phyloP scores from a whole-genome alignment of 176 grass and related monocot species.

The Phoenix roebelenii region DNA sequence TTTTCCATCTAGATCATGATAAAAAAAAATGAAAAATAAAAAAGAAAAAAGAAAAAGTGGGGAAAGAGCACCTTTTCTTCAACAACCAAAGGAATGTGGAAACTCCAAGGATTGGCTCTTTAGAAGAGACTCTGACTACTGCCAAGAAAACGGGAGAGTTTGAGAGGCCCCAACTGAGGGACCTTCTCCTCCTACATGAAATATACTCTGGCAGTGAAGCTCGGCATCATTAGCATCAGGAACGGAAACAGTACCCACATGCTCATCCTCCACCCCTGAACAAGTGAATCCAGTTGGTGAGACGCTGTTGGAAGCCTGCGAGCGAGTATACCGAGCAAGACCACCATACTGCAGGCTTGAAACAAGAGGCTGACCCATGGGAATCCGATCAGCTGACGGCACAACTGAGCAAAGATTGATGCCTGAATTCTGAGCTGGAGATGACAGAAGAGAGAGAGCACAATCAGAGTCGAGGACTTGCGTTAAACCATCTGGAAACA shows the following conservation, averaged over 20 bases:
- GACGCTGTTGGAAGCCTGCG: not conserved
- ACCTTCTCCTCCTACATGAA: constrained; percentile 14
- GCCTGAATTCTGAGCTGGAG: constrained; percentile 11
- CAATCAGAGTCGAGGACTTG: constrained; percentile 18
- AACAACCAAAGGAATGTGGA: too few relatives aligned
- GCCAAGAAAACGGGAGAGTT: constrained; percentile 36
- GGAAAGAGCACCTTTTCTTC: too few relatives aligned
- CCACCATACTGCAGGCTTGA: constrained; percentile 12
- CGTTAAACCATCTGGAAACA: constrained; percentile 6
- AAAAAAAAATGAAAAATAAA: too few relatives aligned
- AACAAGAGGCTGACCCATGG: constrained; percentile 14
- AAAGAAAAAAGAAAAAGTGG: too few relatives aligned
- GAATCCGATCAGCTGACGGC: constrained; percentile 7
- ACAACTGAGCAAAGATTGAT: constrained; percentile 10
- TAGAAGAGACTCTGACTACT: constrained; percentile 6
- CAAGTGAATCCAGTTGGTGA: not conserved
- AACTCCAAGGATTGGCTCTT: too few relatives aligned
- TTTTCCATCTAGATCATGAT: too few relatives aligned
- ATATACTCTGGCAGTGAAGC: constrained; percentile 13
- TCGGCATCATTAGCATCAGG: not conserved
- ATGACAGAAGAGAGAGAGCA: constrained; percentile 66
- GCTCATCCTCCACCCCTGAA: not conserved
- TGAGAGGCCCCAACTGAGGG: constrained; percentile 25
- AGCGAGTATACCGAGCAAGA: not conserved
- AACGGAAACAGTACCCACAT: not conserved